Evolutionary conservation across 179 eudicot species (phyloP).

Genomic region (Vitellaria paradoxa): DNA sequence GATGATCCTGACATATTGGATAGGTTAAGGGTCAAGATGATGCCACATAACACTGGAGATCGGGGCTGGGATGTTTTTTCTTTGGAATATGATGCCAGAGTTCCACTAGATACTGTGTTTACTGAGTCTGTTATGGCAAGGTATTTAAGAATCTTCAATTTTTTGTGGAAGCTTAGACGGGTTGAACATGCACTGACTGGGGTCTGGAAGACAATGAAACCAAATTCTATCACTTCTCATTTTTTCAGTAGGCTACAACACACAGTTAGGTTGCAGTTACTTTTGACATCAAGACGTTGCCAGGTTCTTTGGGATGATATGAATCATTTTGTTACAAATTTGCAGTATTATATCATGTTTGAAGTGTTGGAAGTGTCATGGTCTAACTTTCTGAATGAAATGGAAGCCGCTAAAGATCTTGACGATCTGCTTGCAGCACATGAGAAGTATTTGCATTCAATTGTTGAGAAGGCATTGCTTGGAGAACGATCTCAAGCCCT

Average conservation of each 20-base stretch:
- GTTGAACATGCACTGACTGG: constrained; percentile 91
- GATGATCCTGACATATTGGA: constrained; percentile 85
- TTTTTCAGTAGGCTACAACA: constrained; percentile 64
- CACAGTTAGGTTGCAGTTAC: constrained; percentile 63
- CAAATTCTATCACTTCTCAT: constrained; percentile 72
- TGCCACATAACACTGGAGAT: constrained; percentile 92
- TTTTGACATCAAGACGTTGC: constrained; percentile 72
- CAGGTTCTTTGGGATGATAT: constrained; percentile 98
- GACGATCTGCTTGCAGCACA: constrained; percentile 96
- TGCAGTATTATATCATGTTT: constrained; percentile 98
- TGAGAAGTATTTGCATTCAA: constrained; percentile 86
- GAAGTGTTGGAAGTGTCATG: constrained; percentile 96
- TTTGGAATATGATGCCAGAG: constrained; percentile 83
- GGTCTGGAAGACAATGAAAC: constrained; percentile 96
- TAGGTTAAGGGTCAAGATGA: constrained; percentile 87
- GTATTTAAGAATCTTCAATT: constrained; percentile 79
- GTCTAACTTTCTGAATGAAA: constrained; percentile 79
- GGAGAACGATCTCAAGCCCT: constrained; percentile 77
- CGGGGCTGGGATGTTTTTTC: constrained; percentile 99
- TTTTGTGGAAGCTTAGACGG: constrained; percentile 96
- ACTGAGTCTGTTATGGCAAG: constrained; percentile 90
- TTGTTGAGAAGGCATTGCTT: constrained; percentile 92
- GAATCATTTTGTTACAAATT: constrained; percentile 90
- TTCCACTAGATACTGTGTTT: constrained; percentile 83
- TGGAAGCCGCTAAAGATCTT: constrained; percentile 93